Conservation (phyloP, 495 filamentous ascomycete species). For the Aspergillus biplanus region DNA sequence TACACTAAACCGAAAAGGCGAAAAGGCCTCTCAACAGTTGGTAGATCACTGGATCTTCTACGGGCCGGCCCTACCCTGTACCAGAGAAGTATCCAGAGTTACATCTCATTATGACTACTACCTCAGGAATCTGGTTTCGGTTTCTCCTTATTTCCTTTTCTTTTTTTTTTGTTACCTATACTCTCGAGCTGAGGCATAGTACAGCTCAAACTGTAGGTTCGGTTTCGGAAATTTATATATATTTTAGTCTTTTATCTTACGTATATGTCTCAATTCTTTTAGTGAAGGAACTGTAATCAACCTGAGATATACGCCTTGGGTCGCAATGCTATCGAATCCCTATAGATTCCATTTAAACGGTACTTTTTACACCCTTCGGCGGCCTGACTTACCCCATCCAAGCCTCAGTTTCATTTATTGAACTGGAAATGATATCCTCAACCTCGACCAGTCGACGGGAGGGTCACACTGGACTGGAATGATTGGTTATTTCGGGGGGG, state of each 20-base stretch:
- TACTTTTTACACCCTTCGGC: conserved; percentile 10
- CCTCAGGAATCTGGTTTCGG: neutral
- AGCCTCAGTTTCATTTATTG: conserved; percentile 1
- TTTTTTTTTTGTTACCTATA: too few relatives aligned
- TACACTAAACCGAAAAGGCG: conserved; percentile 19
- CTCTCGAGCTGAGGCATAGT: too few relatives aligned
- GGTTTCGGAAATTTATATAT: too few relatives aligned
- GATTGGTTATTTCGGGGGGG: conserved; percentile 12
- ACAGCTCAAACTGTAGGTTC: too few relatives aligned
- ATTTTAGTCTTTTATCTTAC: too few relatives aligned
- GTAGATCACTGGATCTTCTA: conserved; percentile 21
- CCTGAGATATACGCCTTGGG: neutral
- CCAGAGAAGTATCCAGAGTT: conserved; percentile 20
- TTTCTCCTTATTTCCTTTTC: neutral
- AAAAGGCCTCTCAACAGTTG: conserved; percentile 7
- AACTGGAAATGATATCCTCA: conserved; percentile 13
- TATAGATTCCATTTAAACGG: conserved; percentile 1
- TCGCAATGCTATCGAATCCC: neutral
- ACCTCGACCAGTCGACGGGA: conserved; percentile 8
- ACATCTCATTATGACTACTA: neutral
- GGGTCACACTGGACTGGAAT: conserved; percentile 28
- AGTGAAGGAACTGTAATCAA: too few relatives aligned
- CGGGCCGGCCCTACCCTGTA: conserved; percentile 34
- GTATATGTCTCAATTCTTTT: too few relatives aligned
- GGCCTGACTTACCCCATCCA: conserved; percentile 2